phyloP scores from a whole-genome alignment of 495 filamentous ascomycete genomes.

The Podospora didyma region DNA sequence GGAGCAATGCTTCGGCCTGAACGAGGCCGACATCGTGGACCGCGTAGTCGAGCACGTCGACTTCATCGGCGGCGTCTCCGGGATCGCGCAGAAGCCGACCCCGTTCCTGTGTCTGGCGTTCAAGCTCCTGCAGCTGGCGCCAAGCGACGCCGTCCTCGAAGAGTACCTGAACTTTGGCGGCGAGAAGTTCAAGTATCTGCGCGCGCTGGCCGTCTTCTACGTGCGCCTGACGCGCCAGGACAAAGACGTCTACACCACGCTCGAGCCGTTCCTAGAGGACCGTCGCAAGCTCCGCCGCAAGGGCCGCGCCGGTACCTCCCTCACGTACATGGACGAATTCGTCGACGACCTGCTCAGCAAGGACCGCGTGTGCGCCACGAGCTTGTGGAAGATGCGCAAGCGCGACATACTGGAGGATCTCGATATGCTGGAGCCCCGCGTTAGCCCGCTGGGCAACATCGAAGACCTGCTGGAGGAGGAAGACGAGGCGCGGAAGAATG shows the following conservation, averaged over 20 bases:
- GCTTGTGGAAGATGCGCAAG: slow-evolving; percentile 84
- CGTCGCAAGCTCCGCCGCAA: slow-evolving; percentile 75
- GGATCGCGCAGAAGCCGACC: slow-evolving; percentile 73
- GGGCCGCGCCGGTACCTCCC: slow-evolving; percentile 61
- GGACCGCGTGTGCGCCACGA: slow-evolving; percentile 86
- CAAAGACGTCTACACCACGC: slow-evolving; percentile 69
- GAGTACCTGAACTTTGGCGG: slow-evolving; percentile 72
- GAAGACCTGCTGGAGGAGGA: slow-evolving; percentile 73
- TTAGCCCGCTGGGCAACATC: slow-evolving; percentile 81
- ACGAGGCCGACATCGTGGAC: slow-evolving; percentile 84
- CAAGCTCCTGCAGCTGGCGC: slow-evolving; percentile 87
- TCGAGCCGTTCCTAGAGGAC: slow-evolving; percentile 85
- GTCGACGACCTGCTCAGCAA: slow-evolving; percentile 88
- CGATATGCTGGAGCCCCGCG: slow-evolving; percentile 78
- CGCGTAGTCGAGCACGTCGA: slow-evolving; percentile 78
- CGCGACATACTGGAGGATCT: slow-evolving; percentile 83
- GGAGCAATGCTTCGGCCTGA: slow-evolving; percentile 94
- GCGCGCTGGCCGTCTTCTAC: slow-evolving; percentile 86
- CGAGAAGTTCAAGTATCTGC: slow-evolving; percentile 84
- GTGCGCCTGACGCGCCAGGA: slow-evolving; percentile 82
- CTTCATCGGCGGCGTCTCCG: slow-evolving; percentile 81
- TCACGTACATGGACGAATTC: slow-evolving; percentile 90
- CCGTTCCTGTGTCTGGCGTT: slow-evolving; percentile 94
- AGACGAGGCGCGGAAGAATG: slow-evolving; percentile 35
- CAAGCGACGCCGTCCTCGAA: slow-evolving; percentile 70